A percentile compares a stretch with the other conserved stretches of the same genome.
phyloP scores from a whole-genome alignment of 1,284 basidiomycete genomes.

The Tylopilus sp. region DNA sequence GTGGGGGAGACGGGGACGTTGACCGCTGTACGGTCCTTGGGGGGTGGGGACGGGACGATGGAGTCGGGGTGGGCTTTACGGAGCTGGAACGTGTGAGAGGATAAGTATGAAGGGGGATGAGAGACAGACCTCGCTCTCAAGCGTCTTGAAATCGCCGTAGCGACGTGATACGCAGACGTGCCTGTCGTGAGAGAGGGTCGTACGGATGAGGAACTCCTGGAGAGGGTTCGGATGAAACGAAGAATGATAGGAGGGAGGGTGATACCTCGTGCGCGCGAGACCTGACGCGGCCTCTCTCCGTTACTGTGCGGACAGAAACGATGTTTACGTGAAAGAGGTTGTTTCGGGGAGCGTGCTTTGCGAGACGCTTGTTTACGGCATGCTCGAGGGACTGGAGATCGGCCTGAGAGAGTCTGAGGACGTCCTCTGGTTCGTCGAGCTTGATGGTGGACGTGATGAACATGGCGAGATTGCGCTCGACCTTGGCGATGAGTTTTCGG shows the following conservation, averaged over 20 bases:
- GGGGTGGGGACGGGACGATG: conserved; percentile 73
- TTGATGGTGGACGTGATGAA: conserved; percentile 81
- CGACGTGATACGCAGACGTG: conserved; percentile 89
- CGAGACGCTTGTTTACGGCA: conserved; percentile 58
- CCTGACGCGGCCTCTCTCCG: conserved; percentile 79
- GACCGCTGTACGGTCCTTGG: conserved; percentile 81
- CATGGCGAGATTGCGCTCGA: conserved; percentile 80
- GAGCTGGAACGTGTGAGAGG: conserved; percentile 49
- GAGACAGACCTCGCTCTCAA: conserved; percentile 72
- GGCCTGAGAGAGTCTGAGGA: conserved; percentile 79
- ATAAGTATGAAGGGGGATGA: not conserved
- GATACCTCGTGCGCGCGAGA: conserved; percentile 80
- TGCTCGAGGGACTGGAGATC: conserved; percentile 76
- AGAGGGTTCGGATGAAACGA: conserved; percentile 2
- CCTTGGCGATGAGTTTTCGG: conserved; percentile 63
- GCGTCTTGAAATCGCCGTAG: conserved; percentile 91
- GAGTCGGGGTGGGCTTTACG: conserved; percentile 80
- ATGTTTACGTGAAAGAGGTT: conserved; percentile 85
- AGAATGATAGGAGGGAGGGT: conserved; percentile 5
- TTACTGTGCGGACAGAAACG: conserved; percentile 75
- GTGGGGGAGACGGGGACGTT: conserved; percentile 39
- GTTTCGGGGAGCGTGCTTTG: conserved; percentile 42
- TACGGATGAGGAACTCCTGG: conserved; percentile 94
- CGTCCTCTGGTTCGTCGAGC: conserved; percentile 77
- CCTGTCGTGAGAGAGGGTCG: conserved; percentile 63